Percentiles rank a stretch among this genome's conserved stretches.
These are phyloP conservation scores for Pascua guehoae DNA, from an alignment of 1,284 basidiomycete genomes.

Conservation along the genomic window DNA sequence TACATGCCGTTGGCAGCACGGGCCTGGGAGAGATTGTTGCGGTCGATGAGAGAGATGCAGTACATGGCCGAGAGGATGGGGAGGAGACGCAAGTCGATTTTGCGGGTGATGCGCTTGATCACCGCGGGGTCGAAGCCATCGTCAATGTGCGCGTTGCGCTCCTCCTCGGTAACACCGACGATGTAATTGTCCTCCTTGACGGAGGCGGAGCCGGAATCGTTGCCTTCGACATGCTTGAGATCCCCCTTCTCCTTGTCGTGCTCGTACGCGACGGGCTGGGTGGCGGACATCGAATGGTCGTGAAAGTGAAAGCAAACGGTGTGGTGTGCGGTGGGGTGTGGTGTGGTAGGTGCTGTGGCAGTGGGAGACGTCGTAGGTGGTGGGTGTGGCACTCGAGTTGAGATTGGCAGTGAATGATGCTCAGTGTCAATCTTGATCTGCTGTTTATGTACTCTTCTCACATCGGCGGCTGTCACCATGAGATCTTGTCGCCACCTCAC, in stretches of 20 bases:
- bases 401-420: no score
- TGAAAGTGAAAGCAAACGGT: no score
- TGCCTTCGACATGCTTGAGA: neutral
- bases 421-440: no score
- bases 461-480: no score
- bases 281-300: no score
- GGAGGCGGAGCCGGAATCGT: neutral
- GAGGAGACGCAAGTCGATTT: conserved; percentile 9
- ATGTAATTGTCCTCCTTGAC: neutral
- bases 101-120: conserved; percentile 2
- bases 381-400: no score
- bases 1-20: conserved; percentile 16
- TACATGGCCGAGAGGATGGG: conserved; percentile 8
- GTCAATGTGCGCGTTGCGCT: neutral
- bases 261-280: neutral
- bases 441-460: no score
- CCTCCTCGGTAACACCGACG: neutral
- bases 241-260: neutral
- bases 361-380: no score
- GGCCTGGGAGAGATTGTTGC: conserved; percentile 36
- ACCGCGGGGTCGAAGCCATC: conserved; percentile 3
- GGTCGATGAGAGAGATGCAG: neutral
- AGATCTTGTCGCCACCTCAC: no score
- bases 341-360: no score
- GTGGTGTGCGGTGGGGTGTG: no score